phyloP scores from a whole-genome alignment of 2,329 filamentous ascomycete species.

The Calonectria multiphialidica region DNA sequence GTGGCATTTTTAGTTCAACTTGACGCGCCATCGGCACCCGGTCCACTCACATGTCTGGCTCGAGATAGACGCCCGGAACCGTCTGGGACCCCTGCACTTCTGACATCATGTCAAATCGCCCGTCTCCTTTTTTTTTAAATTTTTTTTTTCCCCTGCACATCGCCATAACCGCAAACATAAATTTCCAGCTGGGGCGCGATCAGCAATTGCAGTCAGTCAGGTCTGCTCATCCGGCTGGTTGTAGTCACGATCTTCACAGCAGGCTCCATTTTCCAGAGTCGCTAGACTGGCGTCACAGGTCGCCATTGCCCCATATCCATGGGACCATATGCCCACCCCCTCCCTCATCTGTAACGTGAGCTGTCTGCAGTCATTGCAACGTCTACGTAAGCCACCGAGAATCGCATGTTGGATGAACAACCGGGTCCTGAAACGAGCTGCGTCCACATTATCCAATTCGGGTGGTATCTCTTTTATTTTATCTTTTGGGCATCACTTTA shows the following conservation, averaged over 20 bases:
- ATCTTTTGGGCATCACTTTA: not conserved
- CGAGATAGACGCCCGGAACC: not conserved
- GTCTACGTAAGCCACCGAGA: not conserved
- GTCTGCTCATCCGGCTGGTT: not conserved
- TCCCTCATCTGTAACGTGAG: slow-evolving; percentile 2
- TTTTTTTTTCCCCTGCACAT: not conserved
- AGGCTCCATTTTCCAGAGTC: not conserved
- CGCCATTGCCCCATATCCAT: not conserved
- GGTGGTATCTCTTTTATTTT: slow-evolving; percentile 32
- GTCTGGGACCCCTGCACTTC: not conserved
- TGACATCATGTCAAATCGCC: not conserved
- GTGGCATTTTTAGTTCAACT: not conserved
- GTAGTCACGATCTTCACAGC: not conserved
- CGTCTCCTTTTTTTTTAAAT: not conserved
- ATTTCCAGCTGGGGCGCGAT: not conserved
- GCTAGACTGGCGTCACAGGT: not conserved
- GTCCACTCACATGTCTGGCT: not conserved
- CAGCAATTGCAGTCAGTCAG: not conserved
- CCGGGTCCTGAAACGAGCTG: slow-evolving; percentile 5
- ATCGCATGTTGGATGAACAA: not conserved
- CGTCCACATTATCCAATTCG: not conserved
- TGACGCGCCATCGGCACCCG: slow-evolving; percentile 3
- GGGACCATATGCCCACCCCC: not conserved
- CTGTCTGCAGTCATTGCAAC: not conserved
- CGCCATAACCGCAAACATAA: slow-evolving; percentile 8